phyloP scores from a whole-genome alignment of 192 early-diverging fungal genomes.

The Glomus cerebriforme region DNA sequence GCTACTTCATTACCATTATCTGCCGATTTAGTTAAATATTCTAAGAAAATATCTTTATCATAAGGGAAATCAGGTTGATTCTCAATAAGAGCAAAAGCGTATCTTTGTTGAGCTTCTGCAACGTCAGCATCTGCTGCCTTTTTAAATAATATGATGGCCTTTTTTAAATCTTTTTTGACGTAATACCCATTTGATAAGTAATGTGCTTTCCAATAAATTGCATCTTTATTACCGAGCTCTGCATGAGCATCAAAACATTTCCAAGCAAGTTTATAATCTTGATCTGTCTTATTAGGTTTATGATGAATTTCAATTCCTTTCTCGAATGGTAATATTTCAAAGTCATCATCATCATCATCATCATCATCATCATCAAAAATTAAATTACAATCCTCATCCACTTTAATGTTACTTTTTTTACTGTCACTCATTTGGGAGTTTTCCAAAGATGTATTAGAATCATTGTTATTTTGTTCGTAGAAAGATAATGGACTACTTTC shows the following conservation, averaged over 20 bases:
- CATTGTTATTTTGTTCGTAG: neutral
- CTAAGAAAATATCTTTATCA: neutral
- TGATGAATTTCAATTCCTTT: constrained; percentile 1
- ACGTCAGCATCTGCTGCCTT: constrained; percentile 19
- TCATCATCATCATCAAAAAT: neutral
- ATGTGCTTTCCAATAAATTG: constrained; percentile 20
- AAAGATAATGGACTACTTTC: neutral
- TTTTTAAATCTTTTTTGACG: neutral
- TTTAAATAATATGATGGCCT: constrained; percentile 3
- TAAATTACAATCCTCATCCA: neutral
- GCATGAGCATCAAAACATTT: constrained; percentile 20
- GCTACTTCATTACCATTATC: neutral
- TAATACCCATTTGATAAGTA: constrained; percentile 25
- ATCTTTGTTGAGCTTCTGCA: constrained; percentile 15
- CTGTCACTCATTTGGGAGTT: neutral
- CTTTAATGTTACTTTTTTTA: neutral
- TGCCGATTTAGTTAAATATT: neutral
- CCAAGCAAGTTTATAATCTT: constrained; percentile 11
- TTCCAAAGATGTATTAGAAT: neutral
- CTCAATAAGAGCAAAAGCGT: neutral
- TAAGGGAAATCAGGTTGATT: no score
- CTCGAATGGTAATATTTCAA: neutral
- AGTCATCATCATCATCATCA: neutral
- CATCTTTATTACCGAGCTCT: neutral
- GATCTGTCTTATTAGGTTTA: no score